Base-by-base conservation (phyloP, 306 rosid genomes). In the Inga leiocalycina region DNA sequence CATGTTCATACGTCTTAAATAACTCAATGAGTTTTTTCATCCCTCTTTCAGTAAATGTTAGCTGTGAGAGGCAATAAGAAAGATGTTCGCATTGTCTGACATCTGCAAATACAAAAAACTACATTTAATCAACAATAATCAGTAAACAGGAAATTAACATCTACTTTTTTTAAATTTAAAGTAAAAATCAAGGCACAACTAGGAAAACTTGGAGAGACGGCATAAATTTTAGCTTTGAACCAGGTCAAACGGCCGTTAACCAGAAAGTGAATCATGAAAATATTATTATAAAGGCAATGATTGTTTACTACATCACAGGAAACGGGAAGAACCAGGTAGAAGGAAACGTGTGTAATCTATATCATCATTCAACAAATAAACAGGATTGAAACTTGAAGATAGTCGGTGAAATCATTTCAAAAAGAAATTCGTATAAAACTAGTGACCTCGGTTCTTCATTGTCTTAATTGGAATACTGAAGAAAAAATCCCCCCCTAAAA, bases 41-140 rank as follows among this genome's bases (percentile, higher is more conserved):
- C 86, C 99, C 99, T 80, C 90, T 96, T 81, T 96, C 99, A 19
- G 97, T 96, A 88, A 91, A 96, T 51, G 97, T 80, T 82, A 96
- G 91, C 94, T 93, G 98, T 82, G 99, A 93, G 41, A 96, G 98
- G 87, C 99, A 96, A 82, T 93, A 96, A 79, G 99, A 91, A 79
- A 96, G 92, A 73, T 89, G 83, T 73, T 93, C 93, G 94, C 94
- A 96, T 85, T 93, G 99, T 85, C 83, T 87, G 72, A 86, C 75
- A 80, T 92, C 99, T 96, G 94, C 88, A 88, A 24, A 76, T 20
- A 70, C 61, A 61, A 22, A 71, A 65, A 78, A 32, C 48, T 51
- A 83, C 35, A 76, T 48, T 67, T 61, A 62, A 84, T 77, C 65
- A 77, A n/a, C 24, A 74, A 45, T 57, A 44, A 76, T 43, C 79